These are phyloP conservation scores for Secale cereale DNA, from an alignment of 176 grass and related monocot genomes.

Conservation along the genomic window DNA sequence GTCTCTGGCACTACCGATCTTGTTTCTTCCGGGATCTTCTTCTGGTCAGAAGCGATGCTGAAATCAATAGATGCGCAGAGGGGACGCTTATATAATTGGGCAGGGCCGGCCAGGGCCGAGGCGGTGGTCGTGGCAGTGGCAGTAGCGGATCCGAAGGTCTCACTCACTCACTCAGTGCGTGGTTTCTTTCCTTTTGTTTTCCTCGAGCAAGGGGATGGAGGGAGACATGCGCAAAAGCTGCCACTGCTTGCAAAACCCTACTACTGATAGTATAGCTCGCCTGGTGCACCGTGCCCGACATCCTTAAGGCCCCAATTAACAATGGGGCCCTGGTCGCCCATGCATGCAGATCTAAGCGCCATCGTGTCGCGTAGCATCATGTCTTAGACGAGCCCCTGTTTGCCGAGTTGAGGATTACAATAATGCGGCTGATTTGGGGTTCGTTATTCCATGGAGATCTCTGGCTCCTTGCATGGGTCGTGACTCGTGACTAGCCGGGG, in stretches of 20 bases:
- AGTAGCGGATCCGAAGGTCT: conserved; percentile 53
- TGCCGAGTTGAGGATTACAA: conserved; percentile 18
- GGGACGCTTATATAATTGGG: conserved; percentile 38
- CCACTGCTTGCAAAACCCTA: conserved; percentile 61
- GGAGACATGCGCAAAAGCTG: conserved; percentile 98
- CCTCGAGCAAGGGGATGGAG: conserved; percentile 18
- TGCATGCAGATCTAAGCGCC: conserved; percentile 85
- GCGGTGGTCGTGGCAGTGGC: conserved; percentile 34
- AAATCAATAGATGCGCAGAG: conserved; percentile 79
- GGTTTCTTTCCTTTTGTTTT: conserved; percentile 28
- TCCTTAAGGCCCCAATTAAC: conserved; percentile 74
- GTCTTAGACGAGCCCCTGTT: conserved; percentile 75
- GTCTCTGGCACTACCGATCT: conserved; percentile 50
- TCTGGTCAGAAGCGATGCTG: conserved; percentile 65
- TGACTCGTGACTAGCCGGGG: conserved; percentile 59
- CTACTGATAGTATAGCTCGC: background rate
- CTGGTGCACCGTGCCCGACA: conserved; percentile 64
- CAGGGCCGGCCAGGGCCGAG: background rate
- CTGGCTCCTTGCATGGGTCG: conserved; percentile 73
- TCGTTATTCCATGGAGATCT: conserved; percentile 26
- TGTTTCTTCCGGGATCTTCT: conserved; percentile 70
- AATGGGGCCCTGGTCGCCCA: conserved; percentile 53
- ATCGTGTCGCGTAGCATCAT: conserved; percentile 84
- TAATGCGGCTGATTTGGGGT: conserved; percentile 37
- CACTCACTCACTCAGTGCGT: conserved; percentile 34